Evolutionary conservation across 176 grass and related monocot species (phyloP).

Genomic region (Oryza meyeriana): DNA sequence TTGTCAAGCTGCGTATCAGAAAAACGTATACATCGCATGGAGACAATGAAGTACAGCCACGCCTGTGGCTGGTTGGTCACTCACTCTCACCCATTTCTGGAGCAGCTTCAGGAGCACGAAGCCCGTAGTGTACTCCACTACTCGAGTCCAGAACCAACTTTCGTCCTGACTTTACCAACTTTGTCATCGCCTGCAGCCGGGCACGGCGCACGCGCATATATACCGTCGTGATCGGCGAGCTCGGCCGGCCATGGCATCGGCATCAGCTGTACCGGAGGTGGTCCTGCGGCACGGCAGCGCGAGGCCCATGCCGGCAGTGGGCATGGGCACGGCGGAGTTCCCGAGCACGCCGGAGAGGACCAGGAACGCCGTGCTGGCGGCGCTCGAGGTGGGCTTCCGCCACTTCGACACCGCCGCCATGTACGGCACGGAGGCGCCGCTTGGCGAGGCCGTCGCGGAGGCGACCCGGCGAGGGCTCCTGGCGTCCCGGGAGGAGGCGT

Average conservation of each 20-base stretch:
- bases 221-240: no score
- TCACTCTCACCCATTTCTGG: no score
- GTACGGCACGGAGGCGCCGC: conserved; percentile 42
- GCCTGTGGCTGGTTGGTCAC: no score
- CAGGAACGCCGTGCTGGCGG: conserved; percentile 40
- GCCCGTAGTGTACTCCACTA: no score
- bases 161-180: no score
- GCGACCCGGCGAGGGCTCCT: conserved; percentile 43
- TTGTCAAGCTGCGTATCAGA: no score
- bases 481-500: conserved; percentile 49
- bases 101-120: no score
- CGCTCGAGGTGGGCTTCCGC: conserved; percentile 57
- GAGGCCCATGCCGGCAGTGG: conserved; percentile 49
- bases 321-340: conserved; percentile 43
- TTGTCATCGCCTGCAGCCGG: no score
- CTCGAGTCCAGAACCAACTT: no score
- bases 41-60: no score
- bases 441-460: conserved; percentile 43
- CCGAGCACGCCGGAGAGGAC: not conserved
- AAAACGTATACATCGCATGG: no score
- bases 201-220: no score
- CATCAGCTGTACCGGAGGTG: conserved; percentile 27
- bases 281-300: conserved; percentile 27
- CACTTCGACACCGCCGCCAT: conserved; percentile 63
- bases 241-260: not conserved